phyloP scores from a whole-genome alignment of 192 early-diverging fungal species.

The Radiomyces spectabilis region DNA sequence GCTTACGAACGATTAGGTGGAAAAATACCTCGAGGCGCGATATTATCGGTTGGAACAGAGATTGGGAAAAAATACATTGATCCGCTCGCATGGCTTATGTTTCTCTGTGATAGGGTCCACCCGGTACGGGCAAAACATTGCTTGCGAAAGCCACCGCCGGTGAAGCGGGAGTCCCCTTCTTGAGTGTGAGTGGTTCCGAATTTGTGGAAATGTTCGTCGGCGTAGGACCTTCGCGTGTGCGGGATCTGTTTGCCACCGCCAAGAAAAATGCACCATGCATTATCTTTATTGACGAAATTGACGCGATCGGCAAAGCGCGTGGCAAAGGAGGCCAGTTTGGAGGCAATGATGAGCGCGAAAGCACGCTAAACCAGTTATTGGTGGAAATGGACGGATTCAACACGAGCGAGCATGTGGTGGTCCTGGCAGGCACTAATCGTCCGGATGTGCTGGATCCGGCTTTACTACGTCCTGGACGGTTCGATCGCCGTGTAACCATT shows the following conservation, averaged over 20 bases:
- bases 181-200: conserved; percentile 96
- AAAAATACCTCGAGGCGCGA: conserved; percentile 97
- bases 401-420: conserved; percentile 81
- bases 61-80: neutral
- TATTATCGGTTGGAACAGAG: conserved; percentile 58
- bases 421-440: conserved; percentile 94
- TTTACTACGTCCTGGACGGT: conserved; percentile 90
- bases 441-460: conserved; percentile 94
- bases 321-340: conserved; percentile 62
- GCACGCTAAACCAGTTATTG: conserved; percentile 76
- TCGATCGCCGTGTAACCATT: conserved; percentile 93
- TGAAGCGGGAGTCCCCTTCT: conserved; percentile 93
- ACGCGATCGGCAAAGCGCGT: conserved; percentile 96
- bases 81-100: neutral
- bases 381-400: conserved; percentile 95
- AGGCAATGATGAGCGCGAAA: conserved; percentile 93
- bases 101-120: conserved; percentile 72
- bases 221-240: conserved; percentile 84
- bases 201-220: conserved; percentile 99
- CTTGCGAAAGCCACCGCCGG: conserved; percentile 97
- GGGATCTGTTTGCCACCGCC: conserved; percentile 92
- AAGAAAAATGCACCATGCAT: conserved; percentile 96
- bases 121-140: conserved; percentile 94
- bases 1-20: conserved; percentile 90
- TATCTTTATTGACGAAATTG: conserved; percentile 98